Evolutionary conservation across 345 rosid species (phyloP).

Genomic region (Xanthoceras sorbifolium): DNA sequence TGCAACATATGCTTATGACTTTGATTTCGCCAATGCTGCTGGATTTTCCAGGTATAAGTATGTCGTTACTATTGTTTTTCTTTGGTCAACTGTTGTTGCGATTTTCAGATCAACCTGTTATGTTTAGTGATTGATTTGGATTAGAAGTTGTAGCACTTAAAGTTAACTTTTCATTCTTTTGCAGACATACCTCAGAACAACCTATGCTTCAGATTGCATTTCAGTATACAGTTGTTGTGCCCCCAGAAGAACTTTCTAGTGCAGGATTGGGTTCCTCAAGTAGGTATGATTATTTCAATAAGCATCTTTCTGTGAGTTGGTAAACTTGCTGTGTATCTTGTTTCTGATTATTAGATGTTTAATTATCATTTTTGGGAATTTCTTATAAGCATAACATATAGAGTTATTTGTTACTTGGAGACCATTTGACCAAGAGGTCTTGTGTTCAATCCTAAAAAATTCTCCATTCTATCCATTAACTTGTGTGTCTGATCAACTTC

Average conservation of each 20-base stretch:
- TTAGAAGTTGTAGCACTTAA: background rate
- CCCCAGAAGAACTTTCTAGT: conserved; percentile 73
- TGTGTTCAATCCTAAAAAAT: background rate
- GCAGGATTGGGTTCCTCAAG: conserved; percentile 52
- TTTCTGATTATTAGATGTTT: background rate
- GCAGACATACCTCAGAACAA: conserved; percentile 78
- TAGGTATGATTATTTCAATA: conserved; percentile 54
- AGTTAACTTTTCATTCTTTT: conserved; percentile 19
- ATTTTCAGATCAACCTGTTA: background rate
- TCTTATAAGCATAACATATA: background rate
- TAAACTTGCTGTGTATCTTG: background rate
- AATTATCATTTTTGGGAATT: background rate
- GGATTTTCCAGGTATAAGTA: conserved; percentile 83
- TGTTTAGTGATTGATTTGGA: background rate
- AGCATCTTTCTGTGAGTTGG: conserved; percentile 12
- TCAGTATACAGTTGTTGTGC: conserved; percentile 85
- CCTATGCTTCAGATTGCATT: conserved; percentile 94
- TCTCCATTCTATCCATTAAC: background rate
- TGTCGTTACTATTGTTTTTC: conserved; percentile 10
- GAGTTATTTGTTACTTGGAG: background rate
- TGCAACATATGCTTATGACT: conserved; percentile 97
- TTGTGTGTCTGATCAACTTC: background rate
- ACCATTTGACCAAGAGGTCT: background rate
- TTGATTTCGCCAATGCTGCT: conserved; percentile 66
- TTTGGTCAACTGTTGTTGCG: background rate